Base-by-base conservation (phyloP, 441 rosid species). In the Corymbia citriodora region DNA sequence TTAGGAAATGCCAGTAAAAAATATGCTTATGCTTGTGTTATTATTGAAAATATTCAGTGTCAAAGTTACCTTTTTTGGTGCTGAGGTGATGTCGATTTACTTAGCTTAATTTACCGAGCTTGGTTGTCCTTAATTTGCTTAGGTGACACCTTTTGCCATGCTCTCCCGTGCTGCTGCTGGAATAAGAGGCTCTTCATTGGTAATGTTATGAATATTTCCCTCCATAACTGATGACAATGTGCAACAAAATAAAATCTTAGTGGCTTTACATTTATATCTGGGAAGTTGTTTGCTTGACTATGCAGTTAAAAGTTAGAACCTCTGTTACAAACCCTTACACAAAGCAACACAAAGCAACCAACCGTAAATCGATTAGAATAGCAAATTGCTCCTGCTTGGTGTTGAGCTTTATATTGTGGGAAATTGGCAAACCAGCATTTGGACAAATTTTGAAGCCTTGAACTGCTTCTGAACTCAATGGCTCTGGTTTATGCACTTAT, bases 141-240 rank as follows among this genome's bases (percentile, higher is more conserved):
- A 98, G 99, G 97, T 97, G 90, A 98, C 99, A 5, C 99, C 98
- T 90, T 97, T 96, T 93, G 99, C 99, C 52, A 97, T 98, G 99
- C 96, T 98, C 72, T 98, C 99, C 68, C 97, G 99, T 55, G 91
- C 98, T 87, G 96, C 99, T 49, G 99, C 99, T 48, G 99, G 99
- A 93, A 98, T 97, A 81, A 95, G 99, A 94, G 99, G 99, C 91
- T 96, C 98, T 82, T 95, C 99, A 88, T 87, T 98, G 99, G 99
- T 98, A 96, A 89, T 93, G 94, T 57, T 13, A 45, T 29, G 54
- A 31, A 79, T 23, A 65, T 3, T 19, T 83, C 48, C 27, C 29
- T 88, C 49, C 65, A 25, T 40, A 50, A 52, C 82, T 36, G 65
- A 27, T 81, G 29, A 49, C 50, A 87, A 23, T 87, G 50, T 55